Percentiles rank a stretch among this genome's conserved stretches.
Conservation (phyloP, 805 yeast species). For the Candida maltosa region DNA sequence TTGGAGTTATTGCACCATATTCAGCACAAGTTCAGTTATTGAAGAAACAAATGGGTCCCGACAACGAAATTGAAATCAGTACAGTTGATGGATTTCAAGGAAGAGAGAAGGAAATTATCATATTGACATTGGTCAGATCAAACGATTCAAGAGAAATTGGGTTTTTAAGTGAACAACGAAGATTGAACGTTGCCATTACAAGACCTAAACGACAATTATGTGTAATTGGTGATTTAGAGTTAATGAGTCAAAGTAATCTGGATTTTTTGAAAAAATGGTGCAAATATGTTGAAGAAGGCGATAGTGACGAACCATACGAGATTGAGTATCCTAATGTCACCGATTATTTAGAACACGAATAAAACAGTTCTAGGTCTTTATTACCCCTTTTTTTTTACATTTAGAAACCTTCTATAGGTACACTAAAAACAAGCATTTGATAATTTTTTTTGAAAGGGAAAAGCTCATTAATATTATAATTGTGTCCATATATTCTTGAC, state of each 20-base stretch:
- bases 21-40: conserved; percentile 76
- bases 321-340: conserved; percentile 57
- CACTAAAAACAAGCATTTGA: not conserved
- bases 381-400: not conserved
- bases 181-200: conserved; percentile 92
- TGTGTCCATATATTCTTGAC: no score
- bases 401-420: not conserved
- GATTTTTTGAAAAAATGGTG: conserved; percentile 64
- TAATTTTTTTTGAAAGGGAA: not conserved
- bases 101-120: conserved; percentile 84
- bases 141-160: conserved; percentile 74
- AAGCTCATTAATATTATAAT: not conserved
- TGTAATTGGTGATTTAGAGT: conserved; percentile 82
- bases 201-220: conserved; percentile 83
- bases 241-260: conserved; percentile 43
- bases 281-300: conserved; percentile 56
- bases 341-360: conserved; percentile 14
- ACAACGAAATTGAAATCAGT: conserved; percentile 59
- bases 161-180: conserved; percentile 70
- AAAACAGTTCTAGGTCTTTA: not conserved
- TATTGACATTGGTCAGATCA: conserved; percentile 78
- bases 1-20: conserved; percentile 90
- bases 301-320: conserved; percentile 42
- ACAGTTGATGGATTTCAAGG: conserved; percentile 98
- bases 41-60: conserved; percentile 32